These are phyloP conservation scores for Malania oleifera DNA, from an alignment of 164 flowering plant species.

Conservation along the genomic window DNA sequence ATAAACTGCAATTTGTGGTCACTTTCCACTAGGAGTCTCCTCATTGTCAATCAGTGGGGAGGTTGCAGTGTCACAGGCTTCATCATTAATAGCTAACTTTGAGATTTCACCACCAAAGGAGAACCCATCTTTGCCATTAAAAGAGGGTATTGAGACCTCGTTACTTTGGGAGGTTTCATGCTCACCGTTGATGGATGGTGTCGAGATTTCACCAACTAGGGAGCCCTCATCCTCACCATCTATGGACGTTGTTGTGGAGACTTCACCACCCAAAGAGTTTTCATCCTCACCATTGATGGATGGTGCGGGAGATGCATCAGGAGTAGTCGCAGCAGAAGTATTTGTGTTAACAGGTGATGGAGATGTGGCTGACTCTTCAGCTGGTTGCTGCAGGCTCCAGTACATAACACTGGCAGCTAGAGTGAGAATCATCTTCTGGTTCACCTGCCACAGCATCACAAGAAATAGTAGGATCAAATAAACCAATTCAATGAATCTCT, in stretches of 20 bases:
- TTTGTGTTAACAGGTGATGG: slow-evolving; percentile 22
- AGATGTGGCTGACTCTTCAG: slow-evolving; percentile 33
- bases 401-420: slow-evolving; percentile 88
- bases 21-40: background rate
- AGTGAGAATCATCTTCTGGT: slow-evolving; percentile 88
- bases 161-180: no score
- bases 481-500: no score
- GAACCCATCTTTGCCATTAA: background rate
- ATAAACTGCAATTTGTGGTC: background rate
- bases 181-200: background rate
- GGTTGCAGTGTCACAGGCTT: slow-evolving; percentile 38
- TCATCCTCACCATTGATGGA: slow-evolving; percentile 18
- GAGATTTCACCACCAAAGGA: slow-evolving; percentile 49
- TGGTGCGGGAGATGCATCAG: slow-evolving; percentile 36
- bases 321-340: slow-evolving; percentile 17
- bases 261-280: no score
- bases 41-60: slow-evolving; percentile 34
- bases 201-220: background rate
- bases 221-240: slow-evolving; percentile 37
- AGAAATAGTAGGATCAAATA: background rate
- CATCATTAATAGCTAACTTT: slow-evolving; percentile 45
- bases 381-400: slow-evolving; percentile 76
- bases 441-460: slow-evolving; percentile 49
- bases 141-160: no score
- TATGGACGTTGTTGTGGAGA: slow-evolving; percentile 16